Conservation (phyloP, 805 yeast species). For the Hanseniaspora lachancei region DNA sequence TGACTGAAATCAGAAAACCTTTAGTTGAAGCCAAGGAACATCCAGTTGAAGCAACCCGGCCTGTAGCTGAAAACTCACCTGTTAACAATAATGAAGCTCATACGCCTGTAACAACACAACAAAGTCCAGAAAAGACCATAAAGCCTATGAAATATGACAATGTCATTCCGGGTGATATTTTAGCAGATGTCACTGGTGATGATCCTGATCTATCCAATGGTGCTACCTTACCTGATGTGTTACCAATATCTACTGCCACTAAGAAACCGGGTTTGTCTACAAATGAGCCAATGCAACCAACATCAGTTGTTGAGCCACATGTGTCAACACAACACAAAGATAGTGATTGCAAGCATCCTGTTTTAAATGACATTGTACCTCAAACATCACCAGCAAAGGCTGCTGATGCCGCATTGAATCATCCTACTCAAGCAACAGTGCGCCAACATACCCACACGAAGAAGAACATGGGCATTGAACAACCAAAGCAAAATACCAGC, state of each 20-base stretch:
- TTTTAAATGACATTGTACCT: background rate
- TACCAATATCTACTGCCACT: constrained; percentile 26
- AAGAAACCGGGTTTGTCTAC: background rate
- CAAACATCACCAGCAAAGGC: background rate
- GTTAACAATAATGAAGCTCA: background rate
- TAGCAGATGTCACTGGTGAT: background rate
- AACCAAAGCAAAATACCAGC: background rate
- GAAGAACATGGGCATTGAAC: background rate
- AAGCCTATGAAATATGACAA: background rate
- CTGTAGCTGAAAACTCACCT: background rate
- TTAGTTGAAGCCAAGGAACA: background rate
- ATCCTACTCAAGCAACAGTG: background rate
- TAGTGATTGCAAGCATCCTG: background rate
- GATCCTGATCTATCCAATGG: constrained; percentile 18
- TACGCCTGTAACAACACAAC: background rate
- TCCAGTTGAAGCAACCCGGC: background rate
- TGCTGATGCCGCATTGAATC: background rate
- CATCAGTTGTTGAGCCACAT: background rate
- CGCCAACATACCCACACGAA: background rate
- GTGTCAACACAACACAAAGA: background rate
- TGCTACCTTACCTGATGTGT: constrained; percentile 25
- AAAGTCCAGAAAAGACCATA: background rate
- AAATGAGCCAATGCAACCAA: constrained; percentile 14
- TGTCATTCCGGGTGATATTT: background rate
- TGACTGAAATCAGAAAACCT: background rate